Base-by-base conservation (phyloP, 768 basidiomycete species). In the Suillus subluteus region DNA sequence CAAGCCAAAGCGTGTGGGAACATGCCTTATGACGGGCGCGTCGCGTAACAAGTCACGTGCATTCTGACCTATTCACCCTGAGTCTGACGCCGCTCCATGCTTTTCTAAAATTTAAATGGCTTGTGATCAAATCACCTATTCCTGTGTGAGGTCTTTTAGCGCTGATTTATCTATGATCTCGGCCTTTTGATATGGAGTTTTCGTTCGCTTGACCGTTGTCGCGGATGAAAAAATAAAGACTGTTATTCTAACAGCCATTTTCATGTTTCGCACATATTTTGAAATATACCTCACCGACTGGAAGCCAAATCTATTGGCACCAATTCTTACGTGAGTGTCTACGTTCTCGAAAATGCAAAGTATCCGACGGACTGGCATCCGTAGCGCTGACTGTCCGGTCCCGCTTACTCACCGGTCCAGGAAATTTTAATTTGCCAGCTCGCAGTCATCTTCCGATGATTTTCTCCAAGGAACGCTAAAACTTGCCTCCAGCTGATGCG, bases 21-120 rank as follows among this genome's bases (percentile, higher is more conserved):
- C 16, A 66, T 67, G 72, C 70, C 75, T 78, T 77, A 78, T 76
- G 75, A 74, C 21, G 56, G 62, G 76, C 76, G 76, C 76, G 76
- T 77, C 76, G 76, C 76, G 76, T 77, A 78, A 75, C 70, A 72
- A 18, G 76, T 77, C 76, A 77, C 76, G 75, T 77, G 76, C 66
- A 40, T 35, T 44, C 62, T 62, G 37, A 62, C 62, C 62, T 59
- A 38, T 56, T 59, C 5, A 26, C 58, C 56, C 55, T 40, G 37
- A 38, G 9, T 2, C 37, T n/a, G 56, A 30, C 54, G 54, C 54
- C 30, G 54, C 26, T 26, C 9, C 30, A 11, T 55, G 11, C 18
- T 32, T 59, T 26, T 26, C 58, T 23, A 59, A 26, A 26, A 26
- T 26, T 26, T 26, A 26, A 9, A 41, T 41, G 58, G 40, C 23